A percentile compares a stretch with the other conserved stretches of the same genome.
phyloP scores from a whole-genome alignment of 2,329 filamentous ascomycete species.

The Tolypocladium nubicola region DNA sequence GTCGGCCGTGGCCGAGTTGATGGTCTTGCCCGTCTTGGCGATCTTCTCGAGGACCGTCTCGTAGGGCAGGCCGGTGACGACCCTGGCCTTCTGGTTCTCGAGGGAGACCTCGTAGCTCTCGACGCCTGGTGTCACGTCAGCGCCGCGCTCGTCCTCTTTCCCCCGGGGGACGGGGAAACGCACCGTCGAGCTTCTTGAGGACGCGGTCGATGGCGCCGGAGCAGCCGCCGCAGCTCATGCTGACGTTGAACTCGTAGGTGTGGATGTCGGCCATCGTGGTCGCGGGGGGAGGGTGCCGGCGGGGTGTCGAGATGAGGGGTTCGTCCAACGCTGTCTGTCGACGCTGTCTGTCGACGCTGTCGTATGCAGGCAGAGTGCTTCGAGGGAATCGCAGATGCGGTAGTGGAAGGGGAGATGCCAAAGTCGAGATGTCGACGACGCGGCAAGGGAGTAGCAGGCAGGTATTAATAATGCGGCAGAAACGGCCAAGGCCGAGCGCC shows the following conservation, averaged over 20 bases:
- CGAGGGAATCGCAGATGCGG: neutral
- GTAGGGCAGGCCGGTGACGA: conserved; percentile 65
- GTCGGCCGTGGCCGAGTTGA: conserved; percentile 67
- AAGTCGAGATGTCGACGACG: neutral
- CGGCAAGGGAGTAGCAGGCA: neutral
- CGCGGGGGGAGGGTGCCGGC: neutral
- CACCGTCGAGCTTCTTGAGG: conserved; percentile 84
- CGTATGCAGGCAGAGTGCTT: neutral
- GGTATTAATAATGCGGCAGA: neutral
- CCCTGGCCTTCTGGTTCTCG: conserved; percentile 71
- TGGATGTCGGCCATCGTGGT: conserved; percentile 59
- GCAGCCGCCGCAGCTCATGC: conserved; percentile 94
- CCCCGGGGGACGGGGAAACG: conserved; percentile 15
- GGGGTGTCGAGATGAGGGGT: neutral
- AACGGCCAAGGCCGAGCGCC: neutral
- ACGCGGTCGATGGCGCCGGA: conserved; percentile 88
- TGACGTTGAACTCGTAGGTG: conserved; percentile 90
- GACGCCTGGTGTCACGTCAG: conserved; percentile 41
- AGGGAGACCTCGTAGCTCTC: conserved; percentile 81
- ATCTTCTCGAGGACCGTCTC: conserved; percentile 78
- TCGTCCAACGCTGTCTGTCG: neutral
- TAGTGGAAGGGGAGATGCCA: neutral
- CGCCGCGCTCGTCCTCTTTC: neutral
- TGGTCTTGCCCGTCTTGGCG: conserved; percentile 89
- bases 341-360: neutral